A percentile compares a stretch with the other conserved stretches of the same genome.
Conservation (phyloP, 257 asterid genomes). For the Thymus mandschuricus region DNA sequence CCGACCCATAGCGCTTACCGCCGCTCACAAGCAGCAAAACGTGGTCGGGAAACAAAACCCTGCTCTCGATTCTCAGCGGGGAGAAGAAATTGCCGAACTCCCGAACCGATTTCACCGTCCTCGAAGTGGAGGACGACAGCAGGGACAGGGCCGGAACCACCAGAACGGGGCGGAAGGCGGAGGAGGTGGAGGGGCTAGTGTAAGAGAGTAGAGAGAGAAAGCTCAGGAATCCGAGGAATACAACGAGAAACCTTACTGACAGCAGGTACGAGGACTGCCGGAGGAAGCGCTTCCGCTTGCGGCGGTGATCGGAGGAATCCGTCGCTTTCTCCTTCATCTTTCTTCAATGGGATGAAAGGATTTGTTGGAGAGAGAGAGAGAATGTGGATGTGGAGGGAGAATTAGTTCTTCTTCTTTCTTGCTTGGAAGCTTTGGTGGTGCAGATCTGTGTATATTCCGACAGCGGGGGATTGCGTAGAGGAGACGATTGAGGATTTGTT, state of each 20-base stretch:
- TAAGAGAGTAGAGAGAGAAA: conserved; percentile 55
- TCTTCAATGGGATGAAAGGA: background rate
- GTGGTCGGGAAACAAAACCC: conserved; percentile 84
- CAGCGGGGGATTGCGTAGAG: conserved; percentile 38
- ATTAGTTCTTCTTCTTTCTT: background rate
- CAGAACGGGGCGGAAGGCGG: conserved; percentile 64
- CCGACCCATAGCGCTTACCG: conserved; percentile 33
- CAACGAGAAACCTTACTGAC: conserved; percentile 59
- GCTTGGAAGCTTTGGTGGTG: background rate
- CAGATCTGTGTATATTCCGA: conserved; percentile 47
- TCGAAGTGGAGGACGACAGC: conserved; percentile 53
- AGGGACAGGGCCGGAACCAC: conserved; percentile 58
- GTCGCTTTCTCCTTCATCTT: conserved; percentile 21
- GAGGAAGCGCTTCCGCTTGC: conserved; percentile 68
- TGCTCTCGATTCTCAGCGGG: conserved; percentile 56
- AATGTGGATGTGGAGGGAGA: background rate
- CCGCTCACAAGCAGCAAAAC: conserved; percentile 58
- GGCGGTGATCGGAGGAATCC: conserved; percentile 81
- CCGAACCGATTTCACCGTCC: conserved; percentile 46
- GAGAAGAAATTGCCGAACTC: conserved; percentile 33
- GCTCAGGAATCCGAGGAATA: conserved; percentile 49
- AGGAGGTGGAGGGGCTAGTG: conserved; percentile 42
- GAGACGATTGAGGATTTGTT: conserved; percentile 20
- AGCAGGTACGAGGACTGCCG: conserved; percentile 45
- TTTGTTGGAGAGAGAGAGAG: background rate